Evolutionary conservation across 192 early-diverging fungal genomes (phyloP), one percentile per base, ranked within the genome.

Genomic region (Entomortierella chlamydospora): DNA sequence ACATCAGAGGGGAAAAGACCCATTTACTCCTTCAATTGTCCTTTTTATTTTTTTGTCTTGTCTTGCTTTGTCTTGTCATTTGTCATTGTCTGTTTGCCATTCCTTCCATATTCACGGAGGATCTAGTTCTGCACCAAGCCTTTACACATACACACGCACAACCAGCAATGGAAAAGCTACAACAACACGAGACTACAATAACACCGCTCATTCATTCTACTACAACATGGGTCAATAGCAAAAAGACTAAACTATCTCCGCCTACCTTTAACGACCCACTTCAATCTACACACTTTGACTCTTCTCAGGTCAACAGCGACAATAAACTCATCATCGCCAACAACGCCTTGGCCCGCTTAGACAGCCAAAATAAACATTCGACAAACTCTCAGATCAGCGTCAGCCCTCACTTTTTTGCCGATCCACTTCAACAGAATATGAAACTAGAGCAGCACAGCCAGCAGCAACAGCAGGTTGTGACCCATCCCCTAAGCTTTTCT

Each of bases 71-170:
- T 54, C 25, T 25, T 28, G 52, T 54, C 3, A 6, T 25, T 54
- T 28, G 9, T 5, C 8, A 51, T 8, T 11, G 18, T 45, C 26
- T 55, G 18, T 43, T 25, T 12, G n/a, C 15, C 34, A 15, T 22
- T 56, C 25, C 20, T 18, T 20, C 25, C 57, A 42, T 20, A 9
- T 30, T 33, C 56, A 30, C 53, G 18, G 26, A 56, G 51, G 69
- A 51, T 71, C 58, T 39, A 37, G 52, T 53, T 71, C 69, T 61
- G 60, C 69, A 71, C 69, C 60, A 71, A 33, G 41, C 52, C 3
- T 2, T 2, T 33, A 47, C 8, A 23, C 6, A 51, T 22, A 17
- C n/a, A 23, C 6, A 51, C 5, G 52, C 9, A 54, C 6, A 29
- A 54, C 4, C 2, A 54, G 4, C 4, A 54, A 23, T 26, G 23